phyloP scores from a whole-genome alignment of 2,329 filamentous ascomycete genomes.

The Penicillium sp. region DNA sequence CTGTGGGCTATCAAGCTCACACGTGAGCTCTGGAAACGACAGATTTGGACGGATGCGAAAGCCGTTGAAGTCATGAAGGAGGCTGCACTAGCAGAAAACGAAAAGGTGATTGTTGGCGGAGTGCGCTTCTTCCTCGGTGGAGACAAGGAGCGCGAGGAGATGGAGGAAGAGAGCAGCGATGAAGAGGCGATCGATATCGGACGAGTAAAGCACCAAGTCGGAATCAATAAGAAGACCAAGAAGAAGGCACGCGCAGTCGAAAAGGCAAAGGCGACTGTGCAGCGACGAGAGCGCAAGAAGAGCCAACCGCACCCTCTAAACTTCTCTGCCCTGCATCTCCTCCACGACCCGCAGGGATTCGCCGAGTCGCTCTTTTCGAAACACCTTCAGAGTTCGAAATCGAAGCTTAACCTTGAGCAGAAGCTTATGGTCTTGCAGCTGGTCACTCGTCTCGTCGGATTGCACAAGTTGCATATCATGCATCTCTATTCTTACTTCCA shows the following conservation, averaged over 20 bases:
- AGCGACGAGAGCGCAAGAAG: constrained; percentile 86
- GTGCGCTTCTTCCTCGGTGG: constrained; percentile 95
- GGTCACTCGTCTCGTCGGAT: constrained; percentile 85
- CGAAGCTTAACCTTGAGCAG: constrained; percentile 83
- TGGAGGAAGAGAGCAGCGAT: constrained; percentile 86
- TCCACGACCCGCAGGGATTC: constrained; percentile 94
- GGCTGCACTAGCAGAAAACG: constrained; percentile 83
- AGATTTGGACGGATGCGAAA: constrained; percentile 93
- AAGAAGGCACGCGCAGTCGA: constrained; percentile 82
- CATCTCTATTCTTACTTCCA: constrained; percentile 95
- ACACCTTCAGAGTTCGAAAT: constrained; percentile 85
- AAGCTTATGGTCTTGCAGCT: constrained; percentile 90
- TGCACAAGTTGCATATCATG: constrained; percentile 90
- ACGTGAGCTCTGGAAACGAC: constrained; percentile 92
- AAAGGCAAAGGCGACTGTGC: constrained; percentile 80
- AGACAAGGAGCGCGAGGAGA: constrained; percentile 92
- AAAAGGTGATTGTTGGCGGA: constrained; percentile 87
- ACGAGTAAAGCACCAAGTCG: constrained; percentile 80
- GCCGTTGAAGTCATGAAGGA: constrained; percentile 99
- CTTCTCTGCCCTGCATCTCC: constrained; percentile 91
- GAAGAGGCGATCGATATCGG: constrained; percentile 76
- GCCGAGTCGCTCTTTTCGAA: constrained; percentile 88
- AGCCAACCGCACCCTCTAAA: constrained; percentile 85
- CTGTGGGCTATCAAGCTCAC: constrained; percentile 97
- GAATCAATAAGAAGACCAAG: constrained; percentile 95